A percentile compares a stretch with the other conserved stretches of the same genome.
phyloP scores from a whole-genome alignment of 2,329 filamentous ascomycete species.

The Beauveria pseudobassiana region DNA sequence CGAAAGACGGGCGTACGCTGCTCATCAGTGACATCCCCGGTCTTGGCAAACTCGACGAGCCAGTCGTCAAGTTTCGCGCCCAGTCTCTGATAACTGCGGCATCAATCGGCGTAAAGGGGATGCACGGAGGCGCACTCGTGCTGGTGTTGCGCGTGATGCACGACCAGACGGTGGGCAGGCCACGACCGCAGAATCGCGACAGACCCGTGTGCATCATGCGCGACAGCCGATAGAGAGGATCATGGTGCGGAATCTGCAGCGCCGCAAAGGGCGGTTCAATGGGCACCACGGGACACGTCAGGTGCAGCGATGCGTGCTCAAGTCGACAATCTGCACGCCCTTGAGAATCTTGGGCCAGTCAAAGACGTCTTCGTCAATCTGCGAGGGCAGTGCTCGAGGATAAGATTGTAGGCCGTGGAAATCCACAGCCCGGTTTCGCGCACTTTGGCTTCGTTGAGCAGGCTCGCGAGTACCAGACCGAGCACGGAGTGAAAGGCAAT shows the following conservation, averaged over 20 bases:
- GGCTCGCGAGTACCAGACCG: slow-evolving; percentile 32
- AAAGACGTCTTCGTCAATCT: slow-evolving; percentile 28
- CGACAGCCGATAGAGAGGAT: slow-evolving; percentile 33
- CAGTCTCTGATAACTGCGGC: slow-evolving; percentile 34
- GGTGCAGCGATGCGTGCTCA: slow-evolving; percentile 35
- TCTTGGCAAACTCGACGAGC: slow-evolving; percentile 31
- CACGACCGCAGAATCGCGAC: slow-evolving; percentile 33
- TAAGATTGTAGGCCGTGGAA: slow-evolving; percentile 32
- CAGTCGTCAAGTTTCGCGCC: slow-evolving; percentile 34
- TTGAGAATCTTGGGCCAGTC: slow-evolving; percentile 35
- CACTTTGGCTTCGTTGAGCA: slow-evolving; percentile 34
- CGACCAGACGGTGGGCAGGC: slow-evolving; percentile 36
- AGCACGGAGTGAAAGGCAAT: slow-evolving; percentile 36
- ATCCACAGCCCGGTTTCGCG: slow-evolving; percentile 37
- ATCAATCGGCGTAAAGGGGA: slow-evolving; percentile 30
- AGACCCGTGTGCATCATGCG: slow-evolving; percentile 38
- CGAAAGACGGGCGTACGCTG: slow-evolving; percentile 30
- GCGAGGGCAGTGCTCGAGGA: slow-evolving; percentile 33
- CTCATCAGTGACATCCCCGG: slow-evolving; percentile 23
- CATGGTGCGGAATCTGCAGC: slow-evolving; percentile 29
- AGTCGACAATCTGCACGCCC: slow-evolving; percentile 33
- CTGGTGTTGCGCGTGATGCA: slow-evolving; percentile 24
- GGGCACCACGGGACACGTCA: slow-evolving; percentile 33
- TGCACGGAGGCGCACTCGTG: slow-evolving; percentile 15
- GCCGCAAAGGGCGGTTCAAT: slow-evolving; percentile 29